These are phyloP conservation scores for Aspergillus versicolor DNA, from an alignment of 2,329 filamentous ascomycete genomes.

Conservation along the genomic window DNA sequence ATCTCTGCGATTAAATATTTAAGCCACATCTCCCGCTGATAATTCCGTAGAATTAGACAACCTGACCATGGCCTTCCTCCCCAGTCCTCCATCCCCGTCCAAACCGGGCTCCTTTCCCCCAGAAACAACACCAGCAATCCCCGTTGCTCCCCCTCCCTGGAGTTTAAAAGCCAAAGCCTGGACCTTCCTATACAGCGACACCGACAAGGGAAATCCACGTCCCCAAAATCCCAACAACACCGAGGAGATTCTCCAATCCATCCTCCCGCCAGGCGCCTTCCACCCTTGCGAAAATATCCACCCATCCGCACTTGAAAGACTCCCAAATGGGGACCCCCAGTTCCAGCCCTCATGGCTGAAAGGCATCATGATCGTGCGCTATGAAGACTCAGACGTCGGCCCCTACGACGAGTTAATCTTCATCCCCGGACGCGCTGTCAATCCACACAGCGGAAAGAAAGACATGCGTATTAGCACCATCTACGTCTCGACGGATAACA, in stretches of 20 bases:
- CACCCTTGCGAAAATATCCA: conserved; percentile 1
- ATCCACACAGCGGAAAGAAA: not conserved
- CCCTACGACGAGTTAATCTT: conserved; percentile 5
- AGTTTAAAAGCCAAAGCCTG: not conserved
- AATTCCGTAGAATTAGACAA: no score
- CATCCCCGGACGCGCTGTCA: not conserved
- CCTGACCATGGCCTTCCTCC: not conserved
- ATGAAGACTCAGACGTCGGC: not conserved
- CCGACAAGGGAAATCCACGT: not conserved
- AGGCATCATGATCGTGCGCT: conserved; percentile 1
- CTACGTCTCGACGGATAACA: conserved; percentile 2
- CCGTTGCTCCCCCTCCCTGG: conserved; percentile 6
- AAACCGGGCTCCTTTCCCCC: not conserved
- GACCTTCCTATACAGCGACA: not conserved
- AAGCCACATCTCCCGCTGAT: no score
- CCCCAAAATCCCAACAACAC: conserved; percentile 6
- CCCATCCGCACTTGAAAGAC: not conserved
- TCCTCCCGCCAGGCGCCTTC: not conserved
- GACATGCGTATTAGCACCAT: not conserved
- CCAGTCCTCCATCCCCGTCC: not conserved
- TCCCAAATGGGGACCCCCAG: not conserved
- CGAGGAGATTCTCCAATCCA: not conserved
- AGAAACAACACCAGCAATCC: not conserved
- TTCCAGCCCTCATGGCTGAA: conserved; percentile 1
- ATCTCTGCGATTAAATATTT: no score